Base-by-base conservation (phyloP, 148 eudicot genomes). In the Pouteria glomerata region DNA sequence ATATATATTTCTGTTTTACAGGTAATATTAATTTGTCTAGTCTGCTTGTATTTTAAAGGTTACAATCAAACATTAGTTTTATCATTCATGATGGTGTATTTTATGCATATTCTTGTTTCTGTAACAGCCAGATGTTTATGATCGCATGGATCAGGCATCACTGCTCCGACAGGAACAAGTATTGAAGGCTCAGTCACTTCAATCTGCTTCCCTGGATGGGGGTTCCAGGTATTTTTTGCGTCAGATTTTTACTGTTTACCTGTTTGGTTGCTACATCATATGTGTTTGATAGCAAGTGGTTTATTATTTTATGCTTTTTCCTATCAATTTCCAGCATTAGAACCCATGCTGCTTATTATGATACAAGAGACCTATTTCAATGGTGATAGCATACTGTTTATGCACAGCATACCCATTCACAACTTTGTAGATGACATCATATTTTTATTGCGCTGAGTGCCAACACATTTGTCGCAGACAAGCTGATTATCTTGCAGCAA, bases 391-490 rank as follows among this genome's bases (percentile, higher is more conserved):
- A 72, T 56, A 71, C 41, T 68, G n/a, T 35, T 67, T 65, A 69
- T 74, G 68, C 59, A 63, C 62, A 55, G 68, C 68, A 50, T 56
- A 55, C 33, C 69, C 48, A 59, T 71, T 69, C 55, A 60, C 72
- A 72, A 69, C 76, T 45, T 69, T 77, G 70, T 51, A 34, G 66
- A 60, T 68, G 55, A 61, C 73, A 62, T 66, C 63, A 73, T 73
- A 73, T 65, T 76, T 66, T 80, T 75, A 80, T 44, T 80, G 72
- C 83, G 82, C 97, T 93, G 79, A 91, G 88, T 78, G 79, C 83
- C 85, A 77, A 85, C 85, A 78, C 87, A 67, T 86, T 89, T 91
- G 80, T 95, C 96, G 90, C 98, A 95, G 98, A 95, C 98, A 89
- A 85, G 85, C 91, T 85, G 97, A 95, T 84, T 95, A 86, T 79